phyloP scores from a whole-genome alignment of 768 basidiomycete species.

The Pulveroboletus sp. region DNA sequence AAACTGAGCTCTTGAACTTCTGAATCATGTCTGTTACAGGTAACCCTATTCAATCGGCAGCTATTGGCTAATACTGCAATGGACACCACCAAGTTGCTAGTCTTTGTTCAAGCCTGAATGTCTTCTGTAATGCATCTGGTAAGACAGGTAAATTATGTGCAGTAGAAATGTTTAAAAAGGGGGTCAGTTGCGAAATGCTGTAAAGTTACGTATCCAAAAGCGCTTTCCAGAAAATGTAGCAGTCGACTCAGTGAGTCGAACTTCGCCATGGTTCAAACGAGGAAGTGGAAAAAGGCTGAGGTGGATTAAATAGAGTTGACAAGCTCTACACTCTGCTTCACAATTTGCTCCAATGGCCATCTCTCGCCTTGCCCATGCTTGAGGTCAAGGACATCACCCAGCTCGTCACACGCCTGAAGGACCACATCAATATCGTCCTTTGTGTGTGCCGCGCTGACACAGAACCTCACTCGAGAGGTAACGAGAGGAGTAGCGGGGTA shows the following conservation, averaged over 20 bases:
- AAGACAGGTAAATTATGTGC: slow-evolving; percentile 25
- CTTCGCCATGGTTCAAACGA: background rate
- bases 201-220: slow-evolving; percentile 27
- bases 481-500: slow-evolving; percentile 90
- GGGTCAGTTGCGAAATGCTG: slow-evolving; percentile 12
- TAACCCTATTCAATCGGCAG: too few species aligned
- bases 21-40: too few species aligned
- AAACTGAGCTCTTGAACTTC: too few species aligned
- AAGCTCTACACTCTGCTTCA: slow-evolving; percentile 68
- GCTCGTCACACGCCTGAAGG: slow-evolving; percentile 83
- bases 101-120: too few species aligned
- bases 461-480: slow-evolving; percentile 87
- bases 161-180: background rate
- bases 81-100: too few species aligned
- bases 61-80: too few species aligned
- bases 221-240: slow-evolving; percentile 2
- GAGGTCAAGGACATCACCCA: slow-evolving; percentile 85
- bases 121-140: slow-evolving; percentile 6
- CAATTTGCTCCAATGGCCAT: slow-evolving; percentile 76
- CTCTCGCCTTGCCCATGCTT: slow-evolving; percentile 72
- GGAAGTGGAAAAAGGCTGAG: background rate
- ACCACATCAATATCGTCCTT: slow-evolving; percentile 93
- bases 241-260: background rate
- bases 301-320: slow-evolving; percentile 37
- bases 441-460: slow-evolving; percentile 90